These are phyloP conservation scores for Erigeron philadelphicus DNA, from an alignment of 140 eudicot genomes.

Conservation along the genomic window DNA sequence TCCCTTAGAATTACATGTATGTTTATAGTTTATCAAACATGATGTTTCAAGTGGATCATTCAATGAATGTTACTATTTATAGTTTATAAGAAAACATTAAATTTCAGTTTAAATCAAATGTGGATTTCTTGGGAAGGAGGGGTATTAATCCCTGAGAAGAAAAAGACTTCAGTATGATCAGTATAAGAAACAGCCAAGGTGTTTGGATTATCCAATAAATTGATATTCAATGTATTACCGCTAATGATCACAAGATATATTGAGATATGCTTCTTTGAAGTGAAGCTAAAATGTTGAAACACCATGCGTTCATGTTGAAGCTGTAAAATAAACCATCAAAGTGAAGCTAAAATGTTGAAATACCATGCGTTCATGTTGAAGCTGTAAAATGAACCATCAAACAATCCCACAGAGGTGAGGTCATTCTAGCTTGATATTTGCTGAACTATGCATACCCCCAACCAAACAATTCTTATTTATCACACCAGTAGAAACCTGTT, in stretches of 20 bases:
- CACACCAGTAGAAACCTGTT: not conserved
- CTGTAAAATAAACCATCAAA: constrained; percentile 9
- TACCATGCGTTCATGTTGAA: not conserved
- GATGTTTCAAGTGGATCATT: not conserved
- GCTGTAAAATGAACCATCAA: constrained; percentile 12
- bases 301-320: not conserved
- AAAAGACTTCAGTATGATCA: not conserved
- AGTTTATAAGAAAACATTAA: not conserved
- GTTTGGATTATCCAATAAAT: constrained; percentile 7
- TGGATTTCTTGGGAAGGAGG: constrained; percentile 1
- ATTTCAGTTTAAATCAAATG: not conserved
- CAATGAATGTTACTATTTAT: not conserved
- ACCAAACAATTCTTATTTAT: not conserved
- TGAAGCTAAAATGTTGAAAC: not conserved
- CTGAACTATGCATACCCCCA: not conserved
- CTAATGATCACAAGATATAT: not conserved
- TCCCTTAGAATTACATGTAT: constrained; percentile 4
- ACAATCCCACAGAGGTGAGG: constrained; percentile 3
- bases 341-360: not conserved
- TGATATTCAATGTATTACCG: not conserved
- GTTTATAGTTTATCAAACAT: not conserved
- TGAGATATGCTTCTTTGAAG: too few relatives aligned
- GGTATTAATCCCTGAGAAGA: constrained; percentile 2
- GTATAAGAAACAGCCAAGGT: not conserved
- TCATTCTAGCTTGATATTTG: constrained; percentile 12